Base-by-base conservation (phyloP, 345 rosid genomes). In the Bruguiera gymnorhiza region DNA sequence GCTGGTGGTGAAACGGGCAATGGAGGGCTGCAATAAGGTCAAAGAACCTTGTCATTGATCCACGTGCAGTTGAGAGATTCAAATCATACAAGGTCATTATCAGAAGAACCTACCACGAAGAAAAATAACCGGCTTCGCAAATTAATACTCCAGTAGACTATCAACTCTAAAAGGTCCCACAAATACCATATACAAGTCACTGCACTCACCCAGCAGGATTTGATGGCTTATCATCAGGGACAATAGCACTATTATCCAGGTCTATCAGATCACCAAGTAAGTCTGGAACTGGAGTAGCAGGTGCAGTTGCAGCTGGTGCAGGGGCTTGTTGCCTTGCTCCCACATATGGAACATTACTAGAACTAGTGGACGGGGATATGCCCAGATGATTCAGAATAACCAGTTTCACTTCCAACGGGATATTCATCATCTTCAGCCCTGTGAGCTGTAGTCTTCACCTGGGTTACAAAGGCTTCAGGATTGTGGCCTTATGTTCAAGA, bases 391-490 rank as follows among this genome's bases (percentile, higher is more conserved):
- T 88, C 97, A 19, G 96, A 73, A 77, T 88, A 86, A 59, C 89
- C 95, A 34, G 86, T 63, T 79, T 92, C 98, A 73, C 85, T 76
- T 60, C 92, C 96, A 73, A 89, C 97, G 21, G 96, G 84, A 86
- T 86, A 90, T 66, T 96, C 99, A 26, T 92, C 99, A 11, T 96
- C 99, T 71, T 96, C 99, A 34, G 92, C 86, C 83, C 65, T 90
- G 79, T 83, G 90, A 69, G 85, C 80, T 51, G 90, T 67, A 63
- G 96, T 84, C 86, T 90, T 96, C 72, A 87, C 89, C 70, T 93
- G 96, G 66, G 99, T 96, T 57, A 96, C 94, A 75, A 96, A 96
- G 48, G 94, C 84, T 59, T 96, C 98, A 57, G 99, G 99, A 23
- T 23, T 23, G n/a, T 0, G 0, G 24, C 24, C 24, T 0, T 23